These are phyloP conservation scores for Nakazawaea populi DNA, from an alignment of 805 yeast genomes.

Conservation along the genomic window DNA sequence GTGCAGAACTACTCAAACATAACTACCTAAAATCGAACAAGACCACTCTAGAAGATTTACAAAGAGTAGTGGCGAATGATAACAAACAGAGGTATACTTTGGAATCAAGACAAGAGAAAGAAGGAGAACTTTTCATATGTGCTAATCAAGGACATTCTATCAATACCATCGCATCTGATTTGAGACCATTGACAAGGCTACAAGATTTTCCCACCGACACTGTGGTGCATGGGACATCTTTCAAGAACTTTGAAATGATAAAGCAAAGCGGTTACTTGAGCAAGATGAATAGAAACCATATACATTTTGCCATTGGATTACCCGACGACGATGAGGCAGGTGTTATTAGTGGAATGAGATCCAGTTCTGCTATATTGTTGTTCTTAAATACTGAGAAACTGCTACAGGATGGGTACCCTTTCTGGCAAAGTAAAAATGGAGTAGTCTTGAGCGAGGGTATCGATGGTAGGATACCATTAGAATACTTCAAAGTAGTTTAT, in stretches of 20 bases:
- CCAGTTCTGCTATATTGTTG: constrained; percentile 50
- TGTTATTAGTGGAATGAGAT: constrained; percentile 72
- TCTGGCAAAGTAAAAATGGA: constrained; percentile 65
- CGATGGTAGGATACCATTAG: constrained; percentile 41
- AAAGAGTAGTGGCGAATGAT: constrained; percentile 55
- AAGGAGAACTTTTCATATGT: constrained; percentile 42
- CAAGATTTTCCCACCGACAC: constrained; percentile 45
- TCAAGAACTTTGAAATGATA: constrained; percentile 40
- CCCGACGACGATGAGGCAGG: constrained; percentile 28
- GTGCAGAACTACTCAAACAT: constrained; percentile 49
- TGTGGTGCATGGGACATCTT: constrained; percentile 73
- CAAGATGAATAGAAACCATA: constrained; percentile 73
- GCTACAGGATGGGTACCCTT: constrained; percentile 30
- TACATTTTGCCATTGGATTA: constrained; percentile 72
- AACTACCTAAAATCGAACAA: constrained; percentile 51
- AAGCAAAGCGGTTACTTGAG: constrained; percentile 50
- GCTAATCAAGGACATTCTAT: constrained; percentile 94
- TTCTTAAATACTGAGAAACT: constrained; percentile 53
- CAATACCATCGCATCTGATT: constrained; percentile 33
- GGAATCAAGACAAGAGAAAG: constrained; percentile 18
- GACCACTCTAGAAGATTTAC: constrained; percentile 52
- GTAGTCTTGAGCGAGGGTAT: constrained; percentile 69
- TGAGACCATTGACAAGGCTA: constrained; percentile 27
- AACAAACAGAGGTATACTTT: constrained; percentile 68
- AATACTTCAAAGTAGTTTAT: constrained; percentile 33